A percentile compares a stretch with the other conserved stretches of the same genome.
Conservation (phyloP, 148 eudicot species). For the Dysphania ambrosioides region DNA sequence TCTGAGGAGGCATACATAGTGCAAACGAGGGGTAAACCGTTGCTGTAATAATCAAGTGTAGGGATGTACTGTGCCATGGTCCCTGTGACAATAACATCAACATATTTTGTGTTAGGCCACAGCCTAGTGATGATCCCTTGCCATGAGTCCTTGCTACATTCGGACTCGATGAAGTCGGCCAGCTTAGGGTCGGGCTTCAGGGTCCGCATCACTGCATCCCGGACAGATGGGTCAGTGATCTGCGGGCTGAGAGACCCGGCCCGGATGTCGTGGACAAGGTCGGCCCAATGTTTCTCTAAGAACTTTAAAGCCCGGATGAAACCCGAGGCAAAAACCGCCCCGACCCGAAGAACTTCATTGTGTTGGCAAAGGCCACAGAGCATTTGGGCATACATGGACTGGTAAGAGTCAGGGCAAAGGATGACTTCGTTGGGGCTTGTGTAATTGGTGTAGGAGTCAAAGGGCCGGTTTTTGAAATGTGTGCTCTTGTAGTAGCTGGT, state of each 20-base stretch:
- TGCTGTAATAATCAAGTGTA: slow-evolving; percentile 62
- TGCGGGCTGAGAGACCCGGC: slow-evolving; percentile 40
- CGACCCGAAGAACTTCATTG: slow-evolving; percentile 68
- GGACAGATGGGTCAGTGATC: slow-evolving; percentile 51
- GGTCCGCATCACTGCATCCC: slow-evolving; percentile 42
- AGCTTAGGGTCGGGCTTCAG: slow-evolving; percentile 57
- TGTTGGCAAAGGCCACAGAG: slow-evolving; percentile 60
- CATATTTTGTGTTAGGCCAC: slow-evolving; percentile 79
- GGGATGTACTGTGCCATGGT: slow-evolving; percentile 83
- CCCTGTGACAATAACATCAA: slow-evolving; percentile 83
- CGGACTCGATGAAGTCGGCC: slow-evolving; percentile 54
- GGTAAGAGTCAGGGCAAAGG: slow-evolving; percentile 70
- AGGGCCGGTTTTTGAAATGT: slow-evolving; percentile 53
- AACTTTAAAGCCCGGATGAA: slow-evolving; percentile 77
- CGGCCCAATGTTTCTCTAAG: slow-evolving; percentile 60
- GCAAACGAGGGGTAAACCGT: slow-evolving; percentile 71
- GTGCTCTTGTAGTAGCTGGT: slow-evolving; percentile 70
- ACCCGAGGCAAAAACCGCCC: slow-evolving; percentile 86
- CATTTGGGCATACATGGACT: slow-evolving; percentile 81
- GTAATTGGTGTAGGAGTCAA: slow-evolving; percentile 75
- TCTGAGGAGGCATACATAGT: slow-evolving; percentile 84
- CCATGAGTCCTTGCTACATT: slow-evolving; percentile 53
- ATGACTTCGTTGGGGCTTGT: slow-evolving; percentile 75
- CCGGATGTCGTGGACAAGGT: slow-evolving; percentile 45
- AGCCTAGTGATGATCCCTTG: slow-evolving; percentile 63